phyloP scores from a whole-genome alignment of 805 yeast genomes.

The Metschnikowia continentalis region DNA sequence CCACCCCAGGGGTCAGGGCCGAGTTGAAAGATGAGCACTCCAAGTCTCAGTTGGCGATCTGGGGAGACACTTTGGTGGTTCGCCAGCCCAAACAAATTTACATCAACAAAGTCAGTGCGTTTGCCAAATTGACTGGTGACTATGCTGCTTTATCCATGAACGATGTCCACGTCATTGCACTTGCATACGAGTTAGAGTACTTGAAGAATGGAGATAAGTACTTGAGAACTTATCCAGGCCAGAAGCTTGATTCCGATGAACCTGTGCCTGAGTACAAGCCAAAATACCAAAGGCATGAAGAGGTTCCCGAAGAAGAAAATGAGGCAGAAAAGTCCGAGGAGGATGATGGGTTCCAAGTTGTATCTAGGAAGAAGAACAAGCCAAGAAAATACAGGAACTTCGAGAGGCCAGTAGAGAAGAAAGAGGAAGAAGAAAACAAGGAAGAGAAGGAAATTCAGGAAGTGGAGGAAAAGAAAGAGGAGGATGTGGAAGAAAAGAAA shows the following conservation, averaged over 20 bases:
- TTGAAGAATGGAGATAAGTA: slow-evolving; percentile 72
- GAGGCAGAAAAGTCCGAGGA: slow-evolving; percentile 12
- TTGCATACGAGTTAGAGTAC: slow-evolving; percentile 81
- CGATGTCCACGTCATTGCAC: slow-evolving; percentile 89
- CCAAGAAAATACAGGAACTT: background rate
- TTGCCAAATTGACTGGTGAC: slow-evolving; percentile 90
- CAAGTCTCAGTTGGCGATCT: slow-evolving; percentile 68
- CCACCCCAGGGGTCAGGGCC: slow-evolving; percentile 86
- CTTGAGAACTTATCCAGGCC: slow-evolving; percentile 72
- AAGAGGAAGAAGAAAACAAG: background rate
- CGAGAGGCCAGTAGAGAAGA: background rate
- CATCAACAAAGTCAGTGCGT: slow-evolving; percentile 63
- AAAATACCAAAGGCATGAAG: background rate
- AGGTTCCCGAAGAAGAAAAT: slow-evolving; percentile 5
- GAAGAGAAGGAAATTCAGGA: background rate
- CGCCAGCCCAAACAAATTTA: slow-evolving; percentile 73
- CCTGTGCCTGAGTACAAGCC: slow-evolving; percentile 1
- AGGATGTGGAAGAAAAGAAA: background rate
- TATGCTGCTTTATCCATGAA: slow-evolving; percentile 80
- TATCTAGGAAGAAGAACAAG: slow-evolving; percentile 14
- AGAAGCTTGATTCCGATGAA: slow-evolving; percentile 32
- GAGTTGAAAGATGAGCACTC: slow-evolving; percentile 88
- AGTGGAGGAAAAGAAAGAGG: background rate
- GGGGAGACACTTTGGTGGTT: slow-evolving; percentile 68
- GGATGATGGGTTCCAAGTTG: slow-evolving; percentile 24